Percentiles rank a stretch among this genome's conserved stretches.
phyloP scores from a whole-genome alignment of 2,329 filamentous ascomycete species.

The Aureobasidium sp. region DNA sequence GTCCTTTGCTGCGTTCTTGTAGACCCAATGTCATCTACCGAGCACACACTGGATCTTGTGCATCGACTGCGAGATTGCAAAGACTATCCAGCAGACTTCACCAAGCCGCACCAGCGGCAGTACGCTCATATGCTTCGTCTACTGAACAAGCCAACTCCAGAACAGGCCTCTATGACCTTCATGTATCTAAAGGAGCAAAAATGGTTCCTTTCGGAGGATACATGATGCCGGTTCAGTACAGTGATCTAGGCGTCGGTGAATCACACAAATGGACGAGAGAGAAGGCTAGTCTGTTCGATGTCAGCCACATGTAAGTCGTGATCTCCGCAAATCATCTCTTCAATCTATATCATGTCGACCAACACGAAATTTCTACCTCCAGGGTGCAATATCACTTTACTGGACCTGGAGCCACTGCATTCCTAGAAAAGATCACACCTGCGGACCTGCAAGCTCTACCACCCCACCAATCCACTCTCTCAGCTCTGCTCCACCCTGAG shows the following conservation, averaged over 20 bases:
- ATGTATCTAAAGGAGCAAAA: constrained; percentile 71
- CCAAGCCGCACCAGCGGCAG: not conserved
- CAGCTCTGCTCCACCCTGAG: constrained; percentile 67
- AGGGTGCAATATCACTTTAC: constrained; percentile 75
- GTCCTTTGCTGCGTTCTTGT: not conserved
- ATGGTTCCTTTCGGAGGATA: constrained; percentile 96
- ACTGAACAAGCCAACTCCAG: not conserved
- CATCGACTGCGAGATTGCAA: not conserved
- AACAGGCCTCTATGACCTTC: constrained; percentile 72
- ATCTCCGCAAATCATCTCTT: not conserved
- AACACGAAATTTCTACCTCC: not conserved
- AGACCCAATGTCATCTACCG: not conserved
- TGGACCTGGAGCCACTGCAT: constrained; percentile 69
- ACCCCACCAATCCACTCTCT: constrained; percentile 67
- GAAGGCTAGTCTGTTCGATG: constrained; percentile 88
- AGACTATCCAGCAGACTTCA: not conserved
- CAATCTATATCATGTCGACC: not conserved
- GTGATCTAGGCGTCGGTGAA: constrained; percentile 64
- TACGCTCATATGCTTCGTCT: constrained; percentile 8
- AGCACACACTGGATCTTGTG: not conserved
- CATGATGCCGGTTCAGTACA: constrained; percentile 88
- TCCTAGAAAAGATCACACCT: constrained; percentile 79
- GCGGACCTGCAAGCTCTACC: constrained; percentile 58
- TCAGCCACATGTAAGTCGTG: constrained; percentile 67
- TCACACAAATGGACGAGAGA: constrained; percentile 85